Evolutionary conservation across 2,329 filamentous ascomycete genomes (phyloP), one percentile per base, ranked within the genome.

Genomic region (Verticillium albo-atrum): DNA sequence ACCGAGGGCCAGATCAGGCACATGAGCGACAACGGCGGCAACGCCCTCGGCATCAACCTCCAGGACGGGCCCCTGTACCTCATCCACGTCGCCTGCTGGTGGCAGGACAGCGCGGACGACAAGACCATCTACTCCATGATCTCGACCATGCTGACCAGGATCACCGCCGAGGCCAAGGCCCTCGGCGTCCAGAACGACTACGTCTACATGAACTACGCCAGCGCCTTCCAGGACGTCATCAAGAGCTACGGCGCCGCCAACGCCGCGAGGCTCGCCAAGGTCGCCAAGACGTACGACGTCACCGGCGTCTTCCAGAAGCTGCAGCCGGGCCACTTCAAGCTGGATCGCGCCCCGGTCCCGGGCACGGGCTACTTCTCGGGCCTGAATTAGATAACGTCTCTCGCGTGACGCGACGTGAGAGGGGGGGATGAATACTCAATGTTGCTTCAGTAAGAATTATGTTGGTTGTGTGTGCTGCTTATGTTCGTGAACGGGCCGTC

Each of bases 161-260:
- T 53, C 25, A 53, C 27, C 20, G 27, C 25, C 51, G 58, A 56
- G 6, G 57, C 61, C 20, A 53, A 61, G 55, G 32, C 26, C 32
- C 58, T 55, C 5, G 67, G 63, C 4, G 17, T 54, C 2, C 30
- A 61, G n/a, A 63, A 58, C 27, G 64, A 65, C 15, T 70, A 65
- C 34, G 32, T 67, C 20, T 80, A 79, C 63, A 71, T 80, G 63
- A 80, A 81, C 65, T 79, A 81, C 61, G 77, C 75, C 2, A 68
- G 70, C 27, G 59, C 64, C 34, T 70, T 67, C 20, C 75, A 81
- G 65, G 67, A 75, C 34, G 72, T 75, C 1, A 67, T 79, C 54
- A 59, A 60, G 25, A 65, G 73, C 5, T 80, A 79, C 59, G 75
- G 77, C 0, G 56, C 65, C 7, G 68, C 68, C n/a, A 79, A 75